These are phyloP conservation scores for Erodium chrysanthum DNA, from an alignment of 441 rosid species.

Conservation along the genomic window DNA sequence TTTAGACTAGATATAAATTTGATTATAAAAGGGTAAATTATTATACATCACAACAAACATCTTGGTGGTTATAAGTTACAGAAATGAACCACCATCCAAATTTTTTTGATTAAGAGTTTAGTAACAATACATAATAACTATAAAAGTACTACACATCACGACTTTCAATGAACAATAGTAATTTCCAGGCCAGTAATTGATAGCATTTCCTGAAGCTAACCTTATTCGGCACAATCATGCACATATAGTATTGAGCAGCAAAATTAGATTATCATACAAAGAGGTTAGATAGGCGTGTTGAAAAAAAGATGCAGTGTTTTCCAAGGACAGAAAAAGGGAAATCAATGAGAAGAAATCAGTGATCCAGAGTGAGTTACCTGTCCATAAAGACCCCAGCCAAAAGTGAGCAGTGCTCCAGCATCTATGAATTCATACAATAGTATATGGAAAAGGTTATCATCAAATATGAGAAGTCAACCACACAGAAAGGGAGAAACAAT, in stretches of 20 bases:
- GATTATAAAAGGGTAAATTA: background rate
- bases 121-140: background rate
- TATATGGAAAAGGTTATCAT: background rate
- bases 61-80: background rate
- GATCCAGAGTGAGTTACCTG: slow-evolving; percentile 45
- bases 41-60: background rate
- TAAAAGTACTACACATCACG: background rate
- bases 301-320: background rate
- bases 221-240: background rate
- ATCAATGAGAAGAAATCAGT: background rate
- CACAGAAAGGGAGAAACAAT: slow-evolving; percentile 2
- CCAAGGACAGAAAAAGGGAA: background rate
- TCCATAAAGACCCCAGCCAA: slow-evolving; percentile 99
- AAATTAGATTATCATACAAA: background rate
- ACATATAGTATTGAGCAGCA: background rate
- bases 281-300: background rate
- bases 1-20: background rate
- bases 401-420: slow-evolving; percentile 88
- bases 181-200: background rate
- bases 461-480: background rate
- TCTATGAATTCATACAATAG: slow-evolving; percentile 40
- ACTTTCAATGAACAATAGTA: background rate
- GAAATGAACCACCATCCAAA: background rate
- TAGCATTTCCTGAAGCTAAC: background rate
- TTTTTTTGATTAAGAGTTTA: background rate